These are phyloP conservation scores for Pisolithus marmoratus DNA, from an alignment of 768 basidiomycete species.

Conservation along the genomic window DNA sequence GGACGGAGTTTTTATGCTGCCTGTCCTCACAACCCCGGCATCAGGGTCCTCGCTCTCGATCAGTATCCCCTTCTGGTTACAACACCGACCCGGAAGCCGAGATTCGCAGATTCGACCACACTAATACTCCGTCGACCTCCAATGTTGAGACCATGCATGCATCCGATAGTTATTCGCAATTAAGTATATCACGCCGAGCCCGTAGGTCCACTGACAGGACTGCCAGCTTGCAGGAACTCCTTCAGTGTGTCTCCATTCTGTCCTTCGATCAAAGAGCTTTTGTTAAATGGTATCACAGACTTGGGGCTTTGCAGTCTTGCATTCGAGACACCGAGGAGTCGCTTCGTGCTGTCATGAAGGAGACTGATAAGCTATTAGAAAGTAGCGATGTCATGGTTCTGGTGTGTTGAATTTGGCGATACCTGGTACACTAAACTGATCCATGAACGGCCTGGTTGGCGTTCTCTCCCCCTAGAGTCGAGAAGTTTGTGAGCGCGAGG, in stretches of 20 bases:
- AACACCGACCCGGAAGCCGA: conserved; percentile 68
- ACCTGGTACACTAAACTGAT: conserved; percentile 5
- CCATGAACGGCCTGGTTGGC: conserved; percentile 15
- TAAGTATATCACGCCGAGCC: conserved; percentile 14
- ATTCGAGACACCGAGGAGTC: conserved; percentile 47
- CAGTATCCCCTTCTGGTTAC: conserved; percentile 63
- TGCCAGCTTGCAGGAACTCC: conserved; percentile 61
- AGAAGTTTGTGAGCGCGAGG: conserved; percentile 62
- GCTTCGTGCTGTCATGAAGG: conserved; percentile 41
- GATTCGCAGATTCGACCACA: conserved; percentile 36
- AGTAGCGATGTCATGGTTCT: conserved; percentile 34
- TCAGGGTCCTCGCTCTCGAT: conserved; percentile 28
- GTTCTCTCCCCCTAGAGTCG: conserved; percentile 45
- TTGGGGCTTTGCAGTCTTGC: conserved; percentile 47
- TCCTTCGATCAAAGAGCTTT: neutral
- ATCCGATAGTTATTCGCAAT: conserved; percentile 7
- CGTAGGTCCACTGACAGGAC: conserved; percentile 36
- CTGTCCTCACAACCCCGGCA: conserved; percentile 25
- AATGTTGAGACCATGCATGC: neutral
- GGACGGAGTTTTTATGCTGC: conserved; percentile 57
- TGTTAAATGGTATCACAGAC: conserved; percentile 28
- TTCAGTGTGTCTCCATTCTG: conserved; percentile 46
- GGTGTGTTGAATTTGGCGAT: conserved; percentile 32
- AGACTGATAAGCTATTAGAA: conserved; percentile 43
- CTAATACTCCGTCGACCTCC: conserved; percentile 8